Evolutionary conservation across 2,329 filamentous ascomycete genomes (phyloP).

Genomic region (Fusarium coffeatum): DNA sequence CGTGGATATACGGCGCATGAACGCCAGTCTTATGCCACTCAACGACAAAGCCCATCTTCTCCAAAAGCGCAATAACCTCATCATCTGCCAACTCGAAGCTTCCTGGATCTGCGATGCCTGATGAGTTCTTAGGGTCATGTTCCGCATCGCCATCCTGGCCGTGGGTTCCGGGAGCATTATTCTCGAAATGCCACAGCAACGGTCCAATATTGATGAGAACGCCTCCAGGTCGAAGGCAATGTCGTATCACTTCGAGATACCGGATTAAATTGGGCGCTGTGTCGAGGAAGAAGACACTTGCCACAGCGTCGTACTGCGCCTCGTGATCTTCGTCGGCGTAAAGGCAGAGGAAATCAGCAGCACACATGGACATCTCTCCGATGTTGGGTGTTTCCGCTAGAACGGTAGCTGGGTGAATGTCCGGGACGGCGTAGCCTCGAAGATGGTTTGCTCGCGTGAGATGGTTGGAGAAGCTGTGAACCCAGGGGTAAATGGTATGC

Average conservation of each 20-base stretch:
- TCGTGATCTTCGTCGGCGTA: slow-evolving; percentile 75
- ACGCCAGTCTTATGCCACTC: slow-evolving; percentile 69
- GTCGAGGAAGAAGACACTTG: slow-evolving; percentile 95
- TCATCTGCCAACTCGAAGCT: slow-evolving; percentile 91
- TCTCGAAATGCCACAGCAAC: slow-evolving; percentile 94
- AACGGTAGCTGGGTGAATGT: slow-evolving; percentile 75
- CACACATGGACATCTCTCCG: slow-evolving; percentile 90
- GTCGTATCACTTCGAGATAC: slow-evolving; percentile 85
- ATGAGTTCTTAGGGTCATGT: slow-evolving; percentile 60
- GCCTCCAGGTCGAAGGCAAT: slow-evolving; percentile 82
- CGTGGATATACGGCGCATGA: slow-evolving; percentile 88
- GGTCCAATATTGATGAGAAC: slow-evolving; percentile 92
- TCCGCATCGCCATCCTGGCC: slow-evolving; percentile 64
- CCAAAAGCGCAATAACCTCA: slow-evolving; percentile 82
- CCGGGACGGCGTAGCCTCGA: slow-evolving; percentile 78
- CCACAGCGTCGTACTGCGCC: slow-evolving; percentile 80
- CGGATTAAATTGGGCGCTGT: slow-evolving; percentile 93
- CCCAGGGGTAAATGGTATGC: slow-evolving; percentile 86
- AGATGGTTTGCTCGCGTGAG: slow-evolving; percentile 79
- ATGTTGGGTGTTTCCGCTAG: slow-evolving; percentile 55
- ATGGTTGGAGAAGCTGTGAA: slow-evolving; percentile 90
- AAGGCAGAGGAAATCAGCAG: slow-evolving; percentile 90
- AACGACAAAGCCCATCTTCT: slow-evolving; percentile 80
- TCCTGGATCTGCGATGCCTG: slow-evolving; percentile 87
- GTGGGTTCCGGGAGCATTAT: slow-evolving; percentile 71